These are phyloP conservation scores for Alternaria ethzedia DNA, from an alignment of 2,329 filamentous ascomycete genomes.

Conservation along the genomic window DNA sequence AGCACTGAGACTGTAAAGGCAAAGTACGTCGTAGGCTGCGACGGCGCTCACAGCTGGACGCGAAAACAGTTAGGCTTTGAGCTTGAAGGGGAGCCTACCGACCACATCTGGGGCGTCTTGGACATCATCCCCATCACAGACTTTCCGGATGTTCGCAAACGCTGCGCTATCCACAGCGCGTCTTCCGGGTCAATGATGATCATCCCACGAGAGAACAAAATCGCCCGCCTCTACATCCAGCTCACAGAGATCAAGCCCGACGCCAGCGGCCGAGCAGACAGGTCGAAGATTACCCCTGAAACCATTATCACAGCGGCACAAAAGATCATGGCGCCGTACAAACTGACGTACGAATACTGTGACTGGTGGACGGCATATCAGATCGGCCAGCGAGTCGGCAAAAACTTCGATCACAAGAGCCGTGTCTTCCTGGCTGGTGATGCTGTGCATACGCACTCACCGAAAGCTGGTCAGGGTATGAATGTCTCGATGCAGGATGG, in stretches of 20 bases:
- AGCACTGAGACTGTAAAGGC: conserved; percentile 57
- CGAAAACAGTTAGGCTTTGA: conserved; percentile 63
- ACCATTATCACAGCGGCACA: conserved; percentile 68
- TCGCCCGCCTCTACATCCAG: conserved; percentile 71
- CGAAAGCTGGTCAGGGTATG: conserved; percentile 75
- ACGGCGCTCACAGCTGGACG: conserved; percentile 72
- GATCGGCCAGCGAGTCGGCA: conserved; percentile 70
- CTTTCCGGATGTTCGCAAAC: conserved; percentile 66
- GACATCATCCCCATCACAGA: conserved; percentile 62
- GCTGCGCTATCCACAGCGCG: conserved; percentile 65
- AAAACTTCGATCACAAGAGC: conserved; percentile 61
- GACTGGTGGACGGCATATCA: conserved; percentile 74
- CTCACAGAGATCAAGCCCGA: conserved; percentile 58
- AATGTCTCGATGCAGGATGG: conserved; percentile 74
- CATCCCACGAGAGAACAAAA: conserved; percentile 67
- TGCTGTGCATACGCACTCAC: conserved; percentile 64
- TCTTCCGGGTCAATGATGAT: conserved; percentile 66
- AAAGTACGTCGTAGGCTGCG: conserved; percentile 72
- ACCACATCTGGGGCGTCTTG: conserved; percentile 61
- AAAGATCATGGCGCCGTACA: conserved; percentile 71
- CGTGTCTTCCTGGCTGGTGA: conserved; percentile 75
- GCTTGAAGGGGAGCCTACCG: conserved; percentile 62
- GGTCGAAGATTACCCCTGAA: conserved; percentile 68
- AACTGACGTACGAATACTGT: conserved; percentile 66
- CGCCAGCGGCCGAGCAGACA: conserved; percentile 58